These are phyloP conservation scores for Chimonanthus salicifolius DNA, from an alignment of 164 flowering plant species.

Conservation along the genomic window DNA sequence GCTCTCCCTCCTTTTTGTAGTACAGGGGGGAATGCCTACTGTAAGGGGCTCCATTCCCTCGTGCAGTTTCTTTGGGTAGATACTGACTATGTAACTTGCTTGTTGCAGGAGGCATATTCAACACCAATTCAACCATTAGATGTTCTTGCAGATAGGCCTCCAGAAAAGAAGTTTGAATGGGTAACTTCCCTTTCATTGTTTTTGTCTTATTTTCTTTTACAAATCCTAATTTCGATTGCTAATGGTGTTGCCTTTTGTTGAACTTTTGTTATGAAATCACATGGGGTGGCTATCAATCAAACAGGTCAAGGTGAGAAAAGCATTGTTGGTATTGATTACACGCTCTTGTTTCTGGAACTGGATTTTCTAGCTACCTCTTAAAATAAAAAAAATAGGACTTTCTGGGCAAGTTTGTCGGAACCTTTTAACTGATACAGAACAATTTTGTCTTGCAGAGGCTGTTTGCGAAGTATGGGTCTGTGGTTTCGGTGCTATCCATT, in stretches of 20 bases:
- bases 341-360: not conserved
- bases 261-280: constrained; percentile 4
- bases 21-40: too few species aligned
- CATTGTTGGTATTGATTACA: not conserved
- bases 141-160: constrained; percentile 75
- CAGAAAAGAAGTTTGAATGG: constrained; percentile 75
- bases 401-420: not conserved
- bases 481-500: constrained; percentile 63
- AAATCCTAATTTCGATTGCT: not conserved
- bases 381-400: too few species aligned
- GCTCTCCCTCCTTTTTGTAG: too few species aligned
- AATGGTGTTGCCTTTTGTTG: not conserved
- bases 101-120: constrained; percentile 66
- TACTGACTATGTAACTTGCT: not conserved
- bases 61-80: not conserved
- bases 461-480: constrained; percentile 78
- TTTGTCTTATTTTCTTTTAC: not conserved
- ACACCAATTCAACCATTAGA: constrained; percentile 77
- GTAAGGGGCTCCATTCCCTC: too few species aligned
- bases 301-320: constrained; percentile 73
- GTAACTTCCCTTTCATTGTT: constrained; percentile 32
- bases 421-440: not conserved
- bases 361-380: not conserved
- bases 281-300: constrained; percentile 14
- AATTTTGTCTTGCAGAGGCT: constrained; percentile 51